Percentiles rank a stretch among this genome's conserved stretches.
Conservation (phyloP, 768 basidiomycete genomes). For the Suillus americanus region DNA sequence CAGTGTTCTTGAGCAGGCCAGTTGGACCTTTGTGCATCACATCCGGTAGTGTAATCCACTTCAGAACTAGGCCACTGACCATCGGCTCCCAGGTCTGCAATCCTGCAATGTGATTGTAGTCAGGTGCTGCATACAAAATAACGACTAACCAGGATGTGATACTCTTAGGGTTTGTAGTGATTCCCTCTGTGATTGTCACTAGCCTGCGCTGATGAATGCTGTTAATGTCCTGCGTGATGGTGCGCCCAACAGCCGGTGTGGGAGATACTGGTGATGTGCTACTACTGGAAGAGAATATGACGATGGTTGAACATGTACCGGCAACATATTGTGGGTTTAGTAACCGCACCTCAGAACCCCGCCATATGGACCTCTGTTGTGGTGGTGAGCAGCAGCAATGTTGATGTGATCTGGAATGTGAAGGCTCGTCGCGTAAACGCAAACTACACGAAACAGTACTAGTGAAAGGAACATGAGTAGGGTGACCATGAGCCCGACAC, state of each 20-base stretch:
- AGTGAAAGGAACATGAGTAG: not conserved
- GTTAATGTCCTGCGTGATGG: slow-evolving; percentile 32
- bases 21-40: slow-evolving; percentile 60
- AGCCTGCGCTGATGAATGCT: slow-evolving; percentile 39
- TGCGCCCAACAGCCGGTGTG: slow-evolving; percentile 11
- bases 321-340: not conserved
- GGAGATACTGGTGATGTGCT: not conserved
- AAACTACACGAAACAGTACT: not conserved
- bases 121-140: not conserved
- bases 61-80: slow-evolving; percentile 57
- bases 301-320: not conserved
- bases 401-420: not conserved
- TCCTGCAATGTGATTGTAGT: slow-evolving; percentile 32
- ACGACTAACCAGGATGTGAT: slow-evolving; percentile 24
- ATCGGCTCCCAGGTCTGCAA: slow-evolving; percentile 43
- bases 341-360: not conserved
- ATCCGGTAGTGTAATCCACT: slow-evolving; percentile 64
- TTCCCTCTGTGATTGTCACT: slow-evolving; percentile 40
- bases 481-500: not conserved
- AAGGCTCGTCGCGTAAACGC: not conserved
- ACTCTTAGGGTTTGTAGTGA: slow-evolving; percentile 27
- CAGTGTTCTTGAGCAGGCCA: slow-evolving; percentile 70
- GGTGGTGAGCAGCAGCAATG: not conserved
- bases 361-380: not conserved
- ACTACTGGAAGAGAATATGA: not conserved